Base-by-base conservation (phyloP, 768 basidiomycete genomes). In the Boletus rubroflammeus region DNA sequence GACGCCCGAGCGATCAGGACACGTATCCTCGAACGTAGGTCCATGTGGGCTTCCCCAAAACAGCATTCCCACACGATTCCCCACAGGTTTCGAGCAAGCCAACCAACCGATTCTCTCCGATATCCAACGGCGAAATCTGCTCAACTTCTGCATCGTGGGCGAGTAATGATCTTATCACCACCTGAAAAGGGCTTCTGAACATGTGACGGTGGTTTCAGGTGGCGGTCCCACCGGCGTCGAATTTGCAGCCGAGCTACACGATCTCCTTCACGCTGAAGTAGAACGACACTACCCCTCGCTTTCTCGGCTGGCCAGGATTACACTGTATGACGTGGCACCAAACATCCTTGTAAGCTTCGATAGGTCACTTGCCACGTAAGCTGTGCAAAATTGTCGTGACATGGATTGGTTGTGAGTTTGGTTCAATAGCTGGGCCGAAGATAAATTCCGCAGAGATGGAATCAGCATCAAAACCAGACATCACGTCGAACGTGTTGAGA, bases 91-190 rank as follows among this genome's bases (percentile, higher is more conserved):
- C 54, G 92, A 94, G 64, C 88, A 91, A 62, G 93, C 93, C 3
- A 86, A 84, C 60, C 86, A 91, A 60, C 93, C 92, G 0, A 83
- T 78, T 2, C 72, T 91, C 14, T 82, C 87, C 1, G 91, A 92
- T 53, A 72, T 80, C 36, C 83, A 95, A 59, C 81, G 89, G 46
- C 75, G 84, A 51, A 84, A 85, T 55, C 72, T 95, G 13, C 80
- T 95, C 23, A 85, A 90, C 57, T 95, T 95, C 64, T 92, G 90
- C 56, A 82, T 95, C 45, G 91, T 93, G 44, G 93, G 93, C 72
- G 71, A 62, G 81, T 69, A 36, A 2, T 6, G n/a, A 47, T 58
- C 17, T 35, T n/a, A 19, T 54, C 32, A n/a, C 26, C 48, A 6
- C 26, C 49, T 46, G 51, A 39, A 17, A 50, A 26, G 31, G 19